phyloP scores from a whole-genome alignment of 2,329 filamentous ascomycete species.

The Pestalotiopsis sp. region DNA sequence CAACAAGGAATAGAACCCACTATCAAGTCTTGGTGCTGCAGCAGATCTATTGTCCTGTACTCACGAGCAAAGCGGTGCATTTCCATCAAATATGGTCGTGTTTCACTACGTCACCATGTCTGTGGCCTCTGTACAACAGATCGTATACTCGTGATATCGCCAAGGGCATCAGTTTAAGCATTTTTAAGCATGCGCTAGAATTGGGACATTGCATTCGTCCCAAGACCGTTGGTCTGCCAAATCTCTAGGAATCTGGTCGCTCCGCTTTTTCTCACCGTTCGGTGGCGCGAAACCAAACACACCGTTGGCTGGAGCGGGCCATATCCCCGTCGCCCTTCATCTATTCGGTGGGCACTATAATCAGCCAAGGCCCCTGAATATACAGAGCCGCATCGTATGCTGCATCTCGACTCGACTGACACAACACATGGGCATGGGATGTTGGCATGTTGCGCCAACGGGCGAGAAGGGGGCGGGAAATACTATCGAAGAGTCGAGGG shows the following conservation, averaged over 20 bases:
- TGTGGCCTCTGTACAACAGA: background rate
- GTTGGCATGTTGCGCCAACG: background rate
- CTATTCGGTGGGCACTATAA: constrained; percentile 6
- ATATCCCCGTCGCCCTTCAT: constrained; percentile 7
- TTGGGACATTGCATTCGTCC: background rate
- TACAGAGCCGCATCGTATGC: background rate
- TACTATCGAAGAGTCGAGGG: background rate
- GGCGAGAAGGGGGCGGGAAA: background rate
- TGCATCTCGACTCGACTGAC: background rate
- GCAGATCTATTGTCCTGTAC: background rate
- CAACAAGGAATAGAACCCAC: background rate
- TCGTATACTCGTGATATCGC: background rate
- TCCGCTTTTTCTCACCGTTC: constrained; percentile 6
- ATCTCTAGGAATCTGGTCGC: constrained; percentile 2
- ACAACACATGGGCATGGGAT: background rate
- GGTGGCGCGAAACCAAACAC: constrained; percentile 12
- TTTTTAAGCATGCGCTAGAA: background rate
- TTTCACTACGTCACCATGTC: background rate
- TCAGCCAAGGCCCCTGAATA: background rate
- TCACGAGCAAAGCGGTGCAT: background rate
- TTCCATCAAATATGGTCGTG: background rate
- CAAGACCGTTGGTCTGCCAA: background rate
- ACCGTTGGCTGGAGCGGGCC: background rate
- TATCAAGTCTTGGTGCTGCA: background rate
- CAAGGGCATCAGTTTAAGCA: background rate